Conservation (phyloP, 2,329 filamentous ascomycete species). For the Penicillium sp. region DNA sequence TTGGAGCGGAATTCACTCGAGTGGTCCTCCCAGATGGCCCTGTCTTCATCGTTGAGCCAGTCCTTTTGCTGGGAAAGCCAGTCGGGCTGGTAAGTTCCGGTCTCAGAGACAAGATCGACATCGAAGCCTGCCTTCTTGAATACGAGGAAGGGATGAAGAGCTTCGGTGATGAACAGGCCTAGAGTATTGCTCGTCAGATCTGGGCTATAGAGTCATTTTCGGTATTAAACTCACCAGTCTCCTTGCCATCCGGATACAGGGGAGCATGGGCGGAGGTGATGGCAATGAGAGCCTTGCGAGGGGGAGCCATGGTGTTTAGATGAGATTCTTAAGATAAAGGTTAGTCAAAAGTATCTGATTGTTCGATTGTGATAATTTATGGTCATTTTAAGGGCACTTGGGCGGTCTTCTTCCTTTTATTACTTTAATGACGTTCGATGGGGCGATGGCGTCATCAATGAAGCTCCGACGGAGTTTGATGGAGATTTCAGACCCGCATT, state of each 20-base stretch:
- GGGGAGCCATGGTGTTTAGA: not conserved
- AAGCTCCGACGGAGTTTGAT: not conserved
- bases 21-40: slow-evolving; percentile 37
- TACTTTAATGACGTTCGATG: too few species aligned
- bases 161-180: slow-evolving; percentile 7
- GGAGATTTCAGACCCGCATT: too few species aligned
- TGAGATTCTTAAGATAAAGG: too few species aligned
- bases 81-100: slow-evolving; percentile 41
- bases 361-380: not conserved
- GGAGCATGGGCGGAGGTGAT: not conserved
- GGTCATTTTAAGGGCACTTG: too few species aligned
- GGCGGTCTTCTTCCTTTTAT: too few species aligned
- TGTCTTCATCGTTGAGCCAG: slow-evolving; percentile 38
- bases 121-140: slow-evolving; percentile 38
- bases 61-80: slow-evolving; percentile 40
- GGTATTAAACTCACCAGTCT: not conserved
- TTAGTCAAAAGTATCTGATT: too few species aligned
- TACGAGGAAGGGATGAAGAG: slow-evolving; percentile 10
- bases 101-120: slow-evolving; percentile 48
- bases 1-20: slow-evolving; percentile 23
- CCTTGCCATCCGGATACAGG: not conserved
- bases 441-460: too few species aligned
- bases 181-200: not conserved
- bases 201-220: too few species aligned
- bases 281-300: not conserved